Evolutionary conservation across 495 filamentous ascomycete genomes (phyloP).

Genomic region (Daldinia decipiens): DNA sequence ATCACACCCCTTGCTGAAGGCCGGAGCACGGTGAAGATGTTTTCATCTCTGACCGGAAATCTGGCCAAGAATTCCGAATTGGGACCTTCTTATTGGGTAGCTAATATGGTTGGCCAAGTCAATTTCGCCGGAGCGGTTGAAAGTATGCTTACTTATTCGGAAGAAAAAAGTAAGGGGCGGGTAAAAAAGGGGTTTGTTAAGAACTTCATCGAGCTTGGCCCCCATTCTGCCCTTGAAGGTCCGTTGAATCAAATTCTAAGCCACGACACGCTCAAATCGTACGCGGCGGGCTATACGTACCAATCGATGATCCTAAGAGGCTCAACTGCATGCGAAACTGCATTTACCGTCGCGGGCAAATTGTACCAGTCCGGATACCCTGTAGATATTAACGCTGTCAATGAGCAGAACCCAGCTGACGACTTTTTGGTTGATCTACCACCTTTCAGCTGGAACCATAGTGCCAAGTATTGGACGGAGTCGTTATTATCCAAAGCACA

Average conservation of each 20-base stretch:
- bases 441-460: constrained; percentile 59
- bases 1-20: neutral
- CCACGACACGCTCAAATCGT: neutral
- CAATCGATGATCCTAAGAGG: neutral
- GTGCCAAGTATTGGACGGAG: constrained; percentile 56
- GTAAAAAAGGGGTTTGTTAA: neutral
- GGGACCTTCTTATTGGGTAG: neutral
- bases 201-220: neutral
- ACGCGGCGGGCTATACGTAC: neutral
- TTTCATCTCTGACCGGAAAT: neutral
- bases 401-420: neutral
- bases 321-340: neutral
- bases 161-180: neutral
- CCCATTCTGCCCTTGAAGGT: neutral
- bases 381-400: neutral
- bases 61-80: neutral
- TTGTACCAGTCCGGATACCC: neutral
- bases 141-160: neutral
- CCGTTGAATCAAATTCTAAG: neutral
- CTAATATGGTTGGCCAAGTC: neutral
- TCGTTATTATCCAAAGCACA: constrained; percentile 47
- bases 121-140: neutral
- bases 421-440: constrained; percentile 43
- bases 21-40: neutral
- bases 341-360: neutral